These are phyloP conservation scores for Spongispora temasekensis DNA, from an alignment of 1,284 basidiomycete genomes.

Conservation along the genomic window DNA sequence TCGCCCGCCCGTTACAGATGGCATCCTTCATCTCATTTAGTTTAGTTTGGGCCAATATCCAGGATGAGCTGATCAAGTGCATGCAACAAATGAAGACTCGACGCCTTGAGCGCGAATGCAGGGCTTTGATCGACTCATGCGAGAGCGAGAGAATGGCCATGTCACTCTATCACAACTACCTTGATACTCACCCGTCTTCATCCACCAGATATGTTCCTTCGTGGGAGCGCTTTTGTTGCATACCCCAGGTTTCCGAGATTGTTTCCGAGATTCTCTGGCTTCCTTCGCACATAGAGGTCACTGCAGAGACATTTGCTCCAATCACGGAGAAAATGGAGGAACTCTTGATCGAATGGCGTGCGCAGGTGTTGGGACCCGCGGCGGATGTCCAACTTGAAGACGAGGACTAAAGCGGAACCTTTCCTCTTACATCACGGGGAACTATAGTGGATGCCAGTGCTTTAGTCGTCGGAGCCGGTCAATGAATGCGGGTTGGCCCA, in stretches of 20 bases:
- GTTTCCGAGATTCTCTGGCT: conserved; percentile 41
- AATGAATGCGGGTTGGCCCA: too few species aligned
- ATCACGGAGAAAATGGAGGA: conserved; percentile 38
- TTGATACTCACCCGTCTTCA: conserved; percentile 37
- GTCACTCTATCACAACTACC: conserved; percentile 43
- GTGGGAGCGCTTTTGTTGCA: conserved; percentile 44
- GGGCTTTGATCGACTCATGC: too few species aligned
- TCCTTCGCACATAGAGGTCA: conserved; percentile 39
- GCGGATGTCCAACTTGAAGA: too few species aligned
- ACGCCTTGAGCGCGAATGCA: conserved; percentile 43
- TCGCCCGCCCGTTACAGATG: too few species aligned
- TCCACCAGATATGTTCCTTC: conserved; percentile 44
- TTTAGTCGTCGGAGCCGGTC: too few species aligned
- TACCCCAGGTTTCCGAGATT: conserved; percentile 38
- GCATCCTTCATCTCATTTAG: conserved; percentile 4
- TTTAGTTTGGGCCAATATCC: conserved; percentile 51
- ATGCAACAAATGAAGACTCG: conserved; percentile 45
- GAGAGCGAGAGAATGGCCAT: conserved; percentile 34
- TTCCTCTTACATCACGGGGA: too few species aligned
- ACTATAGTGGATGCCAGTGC: too few species aligned
- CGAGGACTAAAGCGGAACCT: too few species aligned
- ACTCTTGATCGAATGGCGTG: conserved; percentile 41
- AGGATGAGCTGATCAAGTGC: conserved; percentile 38
- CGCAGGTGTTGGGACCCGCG: too few species aligned
- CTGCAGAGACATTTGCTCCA: conserved; percentile 37